These are phyloP conservation scores for Eucalyptus viminalis DNA, from an alignment of 345 rosid species.

Conservation along the genomic window DNA sequence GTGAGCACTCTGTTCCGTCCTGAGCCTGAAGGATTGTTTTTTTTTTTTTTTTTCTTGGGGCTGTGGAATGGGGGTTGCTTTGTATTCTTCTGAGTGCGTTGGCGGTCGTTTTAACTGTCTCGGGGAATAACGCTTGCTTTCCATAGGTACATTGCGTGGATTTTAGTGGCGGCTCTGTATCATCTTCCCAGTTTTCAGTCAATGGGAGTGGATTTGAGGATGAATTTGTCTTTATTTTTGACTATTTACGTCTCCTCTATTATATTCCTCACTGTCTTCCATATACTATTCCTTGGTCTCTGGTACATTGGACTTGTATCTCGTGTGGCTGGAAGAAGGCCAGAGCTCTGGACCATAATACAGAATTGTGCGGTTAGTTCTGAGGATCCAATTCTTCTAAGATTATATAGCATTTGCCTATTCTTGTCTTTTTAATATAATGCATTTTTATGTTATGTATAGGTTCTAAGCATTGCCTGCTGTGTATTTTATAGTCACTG, in stretches of 20 bases:
- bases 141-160: conserved; percentile 95
- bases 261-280: conserved; percentile 88
- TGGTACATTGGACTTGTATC: conserved; percentile 96
- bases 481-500: conserved; percentile 98
- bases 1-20: conserved; percentile 25
- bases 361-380: conserved; percentile 90
- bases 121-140: neutral
- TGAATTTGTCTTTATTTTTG: conserved; percentile 94
- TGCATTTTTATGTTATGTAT: neutral
- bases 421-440: neutral
- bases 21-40: neutral
- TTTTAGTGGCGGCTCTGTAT: conserved; percentile 93
- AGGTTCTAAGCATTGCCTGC: conserved; percentile 98
- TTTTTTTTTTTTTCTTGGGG: too few relatives aligned
- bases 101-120: neutral
- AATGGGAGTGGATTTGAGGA: conserved; percentile 99
- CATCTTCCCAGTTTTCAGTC: conserved; percentile 99
- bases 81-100: neutral
- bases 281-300: conserved; percentile 73
- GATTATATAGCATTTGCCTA: neutral
- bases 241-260: conserved; percentile 78
- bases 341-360: conserved; percentile 78
- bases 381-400: neutral
- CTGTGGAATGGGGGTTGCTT: neutral
- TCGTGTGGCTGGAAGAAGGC: conserved; percentile 91